Evolutionary conservation across 1,284 basidiomycete genomes (phyloP).

Genomic region (Malassezia cuniculi): DNA sequence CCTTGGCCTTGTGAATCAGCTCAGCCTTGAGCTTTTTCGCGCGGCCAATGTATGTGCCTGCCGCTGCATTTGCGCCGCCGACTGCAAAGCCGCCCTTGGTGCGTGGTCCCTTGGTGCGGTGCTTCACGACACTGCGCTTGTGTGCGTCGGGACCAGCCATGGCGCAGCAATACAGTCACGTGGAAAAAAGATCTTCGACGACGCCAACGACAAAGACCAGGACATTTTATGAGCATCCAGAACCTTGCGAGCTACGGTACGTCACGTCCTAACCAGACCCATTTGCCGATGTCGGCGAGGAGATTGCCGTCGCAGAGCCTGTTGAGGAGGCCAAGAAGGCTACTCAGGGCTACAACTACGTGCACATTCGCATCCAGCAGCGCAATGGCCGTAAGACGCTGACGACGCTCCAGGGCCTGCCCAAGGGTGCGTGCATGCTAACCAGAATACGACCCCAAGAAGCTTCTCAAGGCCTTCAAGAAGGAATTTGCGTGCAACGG

Average conservation of each 20-base stretch:
- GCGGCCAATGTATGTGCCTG: conserved; percentile 37
- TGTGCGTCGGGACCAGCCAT: conserved; percentile 4
- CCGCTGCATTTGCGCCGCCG: conserved; percentile 35
- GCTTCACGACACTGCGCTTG: conserved; percentile 33
- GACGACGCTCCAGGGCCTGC: conserved; percentile 92
- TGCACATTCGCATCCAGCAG: conserved; percentile 69
- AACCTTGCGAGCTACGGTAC: conserved; percentile 44
- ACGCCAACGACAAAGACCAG: no score
- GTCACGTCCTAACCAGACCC: conserved; percentile 26
- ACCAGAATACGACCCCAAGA: conserved; percentile 89
- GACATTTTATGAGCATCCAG: conserved; percentile 44
- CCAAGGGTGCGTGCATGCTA: conserved; percentile 57
- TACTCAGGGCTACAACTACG: conserved; percentile 41
- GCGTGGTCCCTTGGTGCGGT: conserved; percentile 18
- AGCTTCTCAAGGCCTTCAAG: conserved; percentile 97
- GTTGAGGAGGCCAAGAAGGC: conserved; percentile 24
- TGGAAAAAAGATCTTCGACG: not conserved
- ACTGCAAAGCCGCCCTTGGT: conserved; percentile 34
- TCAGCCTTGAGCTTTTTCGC: conserved; percentile 50
- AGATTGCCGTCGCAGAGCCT: conserved; percentile 13
- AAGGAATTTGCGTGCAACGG: conserved; percentile 99
- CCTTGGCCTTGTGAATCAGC: conserved; percentile 50
- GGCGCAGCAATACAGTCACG: not conserved
- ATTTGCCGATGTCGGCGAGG: conserved; percentile 45
- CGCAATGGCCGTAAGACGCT: conserved; percentile 97